These are phyloP conservation scores for Alternaria sp. DNA, from an alignment of 2,329 filamentous ascomycete species.

Conservation along the genomic window DNA sequence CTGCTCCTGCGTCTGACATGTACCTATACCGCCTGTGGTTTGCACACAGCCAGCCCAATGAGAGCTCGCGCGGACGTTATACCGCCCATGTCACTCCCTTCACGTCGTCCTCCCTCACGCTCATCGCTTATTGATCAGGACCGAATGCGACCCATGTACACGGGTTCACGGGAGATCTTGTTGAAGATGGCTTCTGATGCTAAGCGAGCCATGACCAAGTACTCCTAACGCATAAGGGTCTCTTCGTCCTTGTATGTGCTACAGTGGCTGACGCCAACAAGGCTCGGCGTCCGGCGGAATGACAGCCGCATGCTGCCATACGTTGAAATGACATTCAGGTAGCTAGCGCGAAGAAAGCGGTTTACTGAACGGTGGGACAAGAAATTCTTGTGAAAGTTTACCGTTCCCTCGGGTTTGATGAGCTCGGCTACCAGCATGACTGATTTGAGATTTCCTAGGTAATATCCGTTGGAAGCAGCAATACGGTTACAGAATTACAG, in stretches of 20 bases:
- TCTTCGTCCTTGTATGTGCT: background rate
- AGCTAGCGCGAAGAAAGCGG: background rate
- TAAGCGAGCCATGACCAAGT: background rate
- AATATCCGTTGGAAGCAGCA: background rate
- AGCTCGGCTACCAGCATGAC: background rate
- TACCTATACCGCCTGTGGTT: background rate
- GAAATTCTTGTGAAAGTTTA: background rate
- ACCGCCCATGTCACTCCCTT: background rate
- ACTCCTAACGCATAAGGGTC: conserved; percentile 1
- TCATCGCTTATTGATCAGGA: background rate
- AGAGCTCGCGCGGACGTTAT: background rate
- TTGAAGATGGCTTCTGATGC: background rate
- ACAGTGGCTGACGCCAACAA: background rate
- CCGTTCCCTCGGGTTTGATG: background rate
- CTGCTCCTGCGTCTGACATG: background rate
- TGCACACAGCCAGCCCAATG: background rate
- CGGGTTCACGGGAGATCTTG: background rate
- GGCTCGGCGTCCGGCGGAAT: background rate
- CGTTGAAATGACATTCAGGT: background rate
- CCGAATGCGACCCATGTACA: background rate
- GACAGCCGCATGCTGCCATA: background rate
- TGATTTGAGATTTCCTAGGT: background rate
- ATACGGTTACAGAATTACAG: background rate
- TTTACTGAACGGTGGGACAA: background rate
- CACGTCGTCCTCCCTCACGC: background rate